Base-by-base conservation (phyloP, 768 basidiomycete species). In the Hericium alpestre region DNA sequence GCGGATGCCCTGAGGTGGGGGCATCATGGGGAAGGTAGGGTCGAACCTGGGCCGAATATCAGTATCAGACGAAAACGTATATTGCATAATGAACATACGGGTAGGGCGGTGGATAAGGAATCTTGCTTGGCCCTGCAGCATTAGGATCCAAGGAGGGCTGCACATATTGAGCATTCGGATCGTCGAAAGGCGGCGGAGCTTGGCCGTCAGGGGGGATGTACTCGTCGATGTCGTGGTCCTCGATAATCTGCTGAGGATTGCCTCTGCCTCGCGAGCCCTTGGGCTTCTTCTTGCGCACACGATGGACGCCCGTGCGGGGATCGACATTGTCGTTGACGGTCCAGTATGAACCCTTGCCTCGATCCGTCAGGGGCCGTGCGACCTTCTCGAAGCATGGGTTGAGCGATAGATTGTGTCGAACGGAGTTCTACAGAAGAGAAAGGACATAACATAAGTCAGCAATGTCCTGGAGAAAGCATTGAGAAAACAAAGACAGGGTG, bases 341-440 rank as follows among this genome's bases (percentile, higher is more conserved):
- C 90, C 90, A 93, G 66, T 92, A 93, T 0, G 88, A 91, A 20
- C 90, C 90, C 65, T 93, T 93, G 54, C 90, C 90, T 53, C 90
- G 84, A 65, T 93, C 90, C 6, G 90, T 93, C 62, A 93, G 79
- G 12, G 90, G 90, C n/a, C 90, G 86, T 2, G 90, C 85, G 4
- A 92, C 87, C 70, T 93, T 93, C 71, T 91, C 88, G 64, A 93
- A 93, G 66, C 89, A 93, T 53, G 90, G 90, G 63, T 93, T 93
- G 59, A 93, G 76, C 6, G 90, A 93, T 23, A 93, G 79, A 65
- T 93, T 93, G 70, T 93, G 90, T 51, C 90, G 86, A 61, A 93
- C 90, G 43, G 90, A 92, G 67, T 93, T 93, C 90, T 93, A 65
- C 15, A 56, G 54, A 18, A 53, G 18, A 47, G 8, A 10, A 32